These are phyloP conservation scores for Tylopilus sp. DNA, from an alignment of 768 basidiomycete genomes.

Conservation along the genomic window DNA sequence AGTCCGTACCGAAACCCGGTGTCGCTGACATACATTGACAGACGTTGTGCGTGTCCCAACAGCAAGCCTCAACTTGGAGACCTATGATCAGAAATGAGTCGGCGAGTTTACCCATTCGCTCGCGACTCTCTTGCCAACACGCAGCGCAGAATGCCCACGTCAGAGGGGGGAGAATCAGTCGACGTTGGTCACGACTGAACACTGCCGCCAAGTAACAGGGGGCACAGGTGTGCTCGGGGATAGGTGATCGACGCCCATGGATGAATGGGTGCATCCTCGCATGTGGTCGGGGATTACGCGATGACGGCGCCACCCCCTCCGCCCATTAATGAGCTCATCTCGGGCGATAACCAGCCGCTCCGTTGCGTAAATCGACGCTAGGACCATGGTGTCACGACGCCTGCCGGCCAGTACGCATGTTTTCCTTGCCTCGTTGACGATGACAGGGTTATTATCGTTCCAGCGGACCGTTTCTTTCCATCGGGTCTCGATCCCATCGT, in stretches of 20 bases:
- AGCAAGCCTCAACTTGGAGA: too few relatives aligned
- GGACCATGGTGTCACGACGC: background rate
- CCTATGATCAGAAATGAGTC: background rate
- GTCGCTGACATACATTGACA: too few relatives aligned
- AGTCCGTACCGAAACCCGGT: background rate
- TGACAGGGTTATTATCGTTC: background rate
- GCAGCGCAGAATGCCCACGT: background rate
- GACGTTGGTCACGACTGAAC: constrained; percentile 2
- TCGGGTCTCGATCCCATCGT: background rate
- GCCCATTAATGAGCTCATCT: background rate
- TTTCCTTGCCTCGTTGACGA: constrained; percentile 1
- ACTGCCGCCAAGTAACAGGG: background rate
- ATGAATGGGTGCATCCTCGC: background rate
- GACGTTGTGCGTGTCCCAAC: too few relatives aligned
- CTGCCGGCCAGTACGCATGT: constrained; percentile 1
- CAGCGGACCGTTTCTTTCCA: background rate
- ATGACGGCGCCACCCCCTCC: background rate
- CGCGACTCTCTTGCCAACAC: background rate
- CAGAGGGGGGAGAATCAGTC: background rate
- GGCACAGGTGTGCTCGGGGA: background rate
- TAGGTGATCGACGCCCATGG: constrained; percentile 1
- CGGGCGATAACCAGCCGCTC: background rate
- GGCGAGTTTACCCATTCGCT: background rate
- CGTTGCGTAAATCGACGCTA: background rate
- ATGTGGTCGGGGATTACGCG: background rate